These are phyloP conservation scores for Thelephora aurantiotincta DNA, from an alignment of 768 basidiomycete species.

Conservation along the genomic window DNA sequence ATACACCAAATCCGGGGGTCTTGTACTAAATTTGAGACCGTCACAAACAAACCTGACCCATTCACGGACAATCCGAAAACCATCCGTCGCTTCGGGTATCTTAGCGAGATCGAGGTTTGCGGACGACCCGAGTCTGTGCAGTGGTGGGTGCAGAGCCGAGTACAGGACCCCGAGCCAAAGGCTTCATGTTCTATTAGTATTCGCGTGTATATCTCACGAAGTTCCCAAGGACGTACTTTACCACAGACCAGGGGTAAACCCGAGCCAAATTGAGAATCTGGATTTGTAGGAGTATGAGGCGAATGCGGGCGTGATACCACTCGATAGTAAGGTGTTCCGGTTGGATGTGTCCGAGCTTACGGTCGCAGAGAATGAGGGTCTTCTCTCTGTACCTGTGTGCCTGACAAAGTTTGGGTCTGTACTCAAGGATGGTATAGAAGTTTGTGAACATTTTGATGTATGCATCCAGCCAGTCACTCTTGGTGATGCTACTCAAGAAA, in stretches of 20 bases:
- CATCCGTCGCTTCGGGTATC: slow-evolving; percentile 24
- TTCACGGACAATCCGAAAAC: not conserved
- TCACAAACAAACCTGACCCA: not conserved
- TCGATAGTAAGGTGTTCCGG: slow-evolving; percentile 12
- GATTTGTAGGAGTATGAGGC: slow-evolving; percentile 35
- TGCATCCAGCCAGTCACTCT: slow-evolving; percentile 3
- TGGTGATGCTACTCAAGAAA: slow-evolving; percentile 5
- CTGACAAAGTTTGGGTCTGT: too few species aligned
- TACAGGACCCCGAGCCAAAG: slow-evolving; percentile 33
- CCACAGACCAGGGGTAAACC: not conserved
- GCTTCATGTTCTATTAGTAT: slow-evolving; percentile 13
- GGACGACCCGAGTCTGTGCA: slow-evolving; percentile 29
- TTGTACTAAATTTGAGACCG: not conserved
- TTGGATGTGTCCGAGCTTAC: slow-evolving; percentile 22
- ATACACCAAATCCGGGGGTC: not conserved
- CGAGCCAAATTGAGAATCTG: slow-evolving; percentile 20
- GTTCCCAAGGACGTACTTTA: not conserved
- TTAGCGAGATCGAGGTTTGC: slow-evolving; percentile 19
- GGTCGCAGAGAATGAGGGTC: too few species aligned
- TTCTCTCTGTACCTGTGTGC: too few species aligned
- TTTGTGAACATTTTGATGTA: too few species aligned
- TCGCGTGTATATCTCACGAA: not conserved
- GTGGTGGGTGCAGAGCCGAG: slow-evolving; percentile 34
- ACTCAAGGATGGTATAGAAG: too few species aligned
- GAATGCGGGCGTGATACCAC: slow-evolving; percentile 28